Conservation (phyloP, 306 rosid species). For the Canavalia ensiformis region DNA sequence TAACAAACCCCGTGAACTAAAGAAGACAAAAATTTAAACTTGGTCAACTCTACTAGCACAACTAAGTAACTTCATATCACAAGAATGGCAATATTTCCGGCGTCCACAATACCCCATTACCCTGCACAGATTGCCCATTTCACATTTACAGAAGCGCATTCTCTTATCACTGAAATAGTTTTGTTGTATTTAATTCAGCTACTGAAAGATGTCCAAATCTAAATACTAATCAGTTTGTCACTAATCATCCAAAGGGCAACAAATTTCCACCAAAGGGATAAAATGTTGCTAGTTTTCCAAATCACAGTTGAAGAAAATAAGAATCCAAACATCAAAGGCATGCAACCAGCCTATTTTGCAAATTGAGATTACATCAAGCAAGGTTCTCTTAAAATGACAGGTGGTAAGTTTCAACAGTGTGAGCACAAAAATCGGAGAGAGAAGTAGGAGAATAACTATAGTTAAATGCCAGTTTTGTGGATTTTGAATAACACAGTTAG, state of each 20-base stretch:
- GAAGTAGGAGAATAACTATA: not conserved
- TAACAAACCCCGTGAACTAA: conserved; percentile 3
- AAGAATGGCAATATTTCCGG: not conserved
- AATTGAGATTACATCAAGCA: conserved; percentile 18
- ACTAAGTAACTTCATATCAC: not conserved
- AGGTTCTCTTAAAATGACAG: not conserved
- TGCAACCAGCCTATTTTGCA: not conserved
- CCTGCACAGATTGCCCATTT: not conserved
- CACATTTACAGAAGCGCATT: not conserved
- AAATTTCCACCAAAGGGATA: not conserved
- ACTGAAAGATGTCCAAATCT: not conserved
- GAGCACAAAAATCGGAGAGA: conserved; percentile 11
- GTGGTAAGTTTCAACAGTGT: not conserved
- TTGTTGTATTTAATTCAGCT: not conserved
- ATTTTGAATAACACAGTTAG: conserved; percentile 13
- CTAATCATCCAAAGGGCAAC: conserved; percentile 21
- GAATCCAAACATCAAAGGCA: conserved; percentile 3
- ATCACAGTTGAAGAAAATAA: not conserved
- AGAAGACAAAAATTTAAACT: not conserved
- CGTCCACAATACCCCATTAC: conserved; percentile 14
- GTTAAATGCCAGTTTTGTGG: not conserved
- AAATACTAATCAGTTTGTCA: not conserved
- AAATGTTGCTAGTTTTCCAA: not conserved
- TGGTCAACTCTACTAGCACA: not conserved
- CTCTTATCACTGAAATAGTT: not conserved